phyloP scores from a whole-genome alignment of 2,329 filamentous ascomycete genomes.

The Ilyonectria destructans region DNA sequence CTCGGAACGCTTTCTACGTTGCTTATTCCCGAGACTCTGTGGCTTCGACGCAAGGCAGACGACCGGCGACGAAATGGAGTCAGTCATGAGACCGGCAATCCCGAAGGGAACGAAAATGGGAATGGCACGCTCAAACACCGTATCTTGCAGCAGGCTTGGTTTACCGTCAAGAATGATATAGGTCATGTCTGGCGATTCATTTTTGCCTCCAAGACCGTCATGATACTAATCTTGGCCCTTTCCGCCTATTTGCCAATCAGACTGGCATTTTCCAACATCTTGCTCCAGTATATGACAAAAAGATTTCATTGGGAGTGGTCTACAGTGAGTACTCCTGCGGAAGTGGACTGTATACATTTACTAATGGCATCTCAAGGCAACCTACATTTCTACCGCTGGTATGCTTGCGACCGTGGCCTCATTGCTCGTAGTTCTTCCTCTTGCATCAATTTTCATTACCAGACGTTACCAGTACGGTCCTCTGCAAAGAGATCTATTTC shows the following conservation, averaged over 20 bases:
- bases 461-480: slow-evolving; percentile 51
- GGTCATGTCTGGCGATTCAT: slow-evolving; percentile 59
- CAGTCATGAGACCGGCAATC: slow-evolving; percentile 1
- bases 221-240: slow-evolving; percentile 57
- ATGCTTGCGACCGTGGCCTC: slow-evolving; percentile 57
- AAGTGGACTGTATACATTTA: background rate
- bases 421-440: slow-evolving; percentile 58
- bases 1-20: slow-evolving; percentile 51
- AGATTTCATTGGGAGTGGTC: slow-evolving; percentile 67
- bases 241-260: slow-evolving; percentile 49
- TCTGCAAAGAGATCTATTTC: slow-evolving; percentile 59
- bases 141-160: slow-evolving; percentile 46
- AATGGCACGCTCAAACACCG: slow-evolving; percentile 28
- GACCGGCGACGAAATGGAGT: slow-evolving; percentile 33
- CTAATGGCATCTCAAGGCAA: slow-evolving; percentile 51
- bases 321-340: slow-evolving; percentile 47
- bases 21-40: slow-evolving; percentile 62
- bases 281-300: slow-evolving; percentile 69
- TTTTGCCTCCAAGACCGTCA: slow-evolving; percentile 56
- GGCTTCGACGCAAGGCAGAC: slow-evolving; percentile 52
- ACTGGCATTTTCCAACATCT: slow-evolving; percentile 52
- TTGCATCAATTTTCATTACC: slow-evolving; percentile 52
- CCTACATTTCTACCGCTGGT: slow-evolving; percentile 59
- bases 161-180: slow-evolving; percentile 50
- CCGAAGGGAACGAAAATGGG: background rate